phyloP scores from a whole-genome alignment of 164 flowering plant genomes.

The Euptelea pleiosperma region DNA sequence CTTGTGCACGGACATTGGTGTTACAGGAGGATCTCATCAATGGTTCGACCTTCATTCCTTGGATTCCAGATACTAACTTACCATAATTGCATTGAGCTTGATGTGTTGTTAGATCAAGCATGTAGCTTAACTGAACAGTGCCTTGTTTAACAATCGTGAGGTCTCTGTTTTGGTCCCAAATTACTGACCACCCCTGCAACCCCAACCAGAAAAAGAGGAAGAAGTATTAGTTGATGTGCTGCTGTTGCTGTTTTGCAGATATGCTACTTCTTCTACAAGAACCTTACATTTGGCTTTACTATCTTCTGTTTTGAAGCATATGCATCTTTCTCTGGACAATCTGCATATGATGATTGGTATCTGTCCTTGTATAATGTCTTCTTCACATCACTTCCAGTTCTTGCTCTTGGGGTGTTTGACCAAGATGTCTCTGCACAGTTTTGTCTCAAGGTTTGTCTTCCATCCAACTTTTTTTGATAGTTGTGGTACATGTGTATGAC shows the following conservation, averaged over 20 bases:
- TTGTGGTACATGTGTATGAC: no score
- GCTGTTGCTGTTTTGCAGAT: conserved; percentile 48
- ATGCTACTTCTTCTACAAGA: conserved; percentile 99
- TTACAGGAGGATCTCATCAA: conserved; percentile 51
- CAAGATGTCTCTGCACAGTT: conserved; percentile 86
- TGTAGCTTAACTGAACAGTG: no score
- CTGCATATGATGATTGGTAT: conserved; percentile 91
- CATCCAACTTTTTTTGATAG: neutral
- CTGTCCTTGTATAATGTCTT: conserved; percentile 79
- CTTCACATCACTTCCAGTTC: conserved; percentile 85
- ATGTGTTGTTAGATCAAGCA: no score
- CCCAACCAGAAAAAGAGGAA: no score
- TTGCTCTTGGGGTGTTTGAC: conserved; percentile 86
- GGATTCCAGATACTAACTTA: no score
- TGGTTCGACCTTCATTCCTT: conserved; percentile 32
- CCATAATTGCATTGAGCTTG: no score
- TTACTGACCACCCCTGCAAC: no score
- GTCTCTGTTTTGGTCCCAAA: no score
- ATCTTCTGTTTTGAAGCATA: conserved; percentile 69
- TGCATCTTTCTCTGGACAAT: conserved; percentile 80
- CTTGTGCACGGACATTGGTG: conserved; percentile 81
- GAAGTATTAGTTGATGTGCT: neutral
- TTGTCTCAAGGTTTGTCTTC: conserved; percentile 65
- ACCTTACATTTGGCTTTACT: conserved; percentile 72
- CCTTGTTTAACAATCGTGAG: no score